Base-by-base conservation (phyloP, 1,284 basidiomycete species). In the Wallemia mellicola region DNA sequence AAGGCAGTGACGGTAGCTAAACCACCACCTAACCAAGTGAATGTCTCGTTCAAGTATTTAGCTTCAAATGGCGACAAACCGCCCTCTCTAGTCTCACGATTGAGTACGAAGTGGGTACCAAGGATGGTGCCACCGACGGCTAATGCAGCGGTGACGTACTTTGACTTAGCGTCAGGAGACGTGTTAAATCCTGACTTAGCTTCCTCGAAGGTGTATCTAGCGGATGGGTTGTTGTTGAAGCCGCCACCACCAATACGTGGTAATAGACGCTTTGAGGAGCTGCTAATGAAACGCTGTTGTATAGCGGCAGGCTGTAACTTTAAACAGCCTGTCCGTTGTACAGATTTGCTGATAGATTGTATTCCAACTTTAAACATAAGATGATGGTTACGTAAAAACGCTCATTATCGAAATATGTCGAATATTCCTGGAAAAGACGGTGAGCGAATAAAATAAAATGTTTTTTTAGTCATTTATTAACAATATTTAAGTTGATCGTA, bases 81-180 rank as follows among this genome's bases (percentile, higher is more conserved):
- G 1, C 75, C 70, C 60, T 82, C 83, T 48, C 83, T 73, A 0
- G 82, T 85, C 64, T 86, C 83, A 62, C 83, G 74, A 66, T 87
- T 87, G 64, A 87, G 71, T 58, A 82, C 73, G 0, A 71, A 73
- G 65, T 86, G 76, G 27, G 80, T 72, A 0, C 76, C 73, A 24
- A 85, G 70, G 28, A 82, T 73, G 2, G 79, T 76, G 19, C 79
- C 81, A 57, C 79, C 82, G 38, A 85, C 60, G 7, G 54, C 22
- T 11, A 61, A 24, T 9, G 54, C 60, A 5, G 59, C 55, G 24
- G 27, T 33, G 2, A 26, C 59, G 22, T 48, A 48, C 38, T 48
- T 48, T 11, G 14, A 17, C 19, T 48, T 48, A n/a, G 38, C 38
- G 5, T 48, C 38, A n/a, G 38, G 3, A n/a, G 38, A 48, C 5